These are phyloP conservation scores for Erodium trifolium DNA, from an alignment of 441 rosid species.

Conservation along the genomic window DNA sequence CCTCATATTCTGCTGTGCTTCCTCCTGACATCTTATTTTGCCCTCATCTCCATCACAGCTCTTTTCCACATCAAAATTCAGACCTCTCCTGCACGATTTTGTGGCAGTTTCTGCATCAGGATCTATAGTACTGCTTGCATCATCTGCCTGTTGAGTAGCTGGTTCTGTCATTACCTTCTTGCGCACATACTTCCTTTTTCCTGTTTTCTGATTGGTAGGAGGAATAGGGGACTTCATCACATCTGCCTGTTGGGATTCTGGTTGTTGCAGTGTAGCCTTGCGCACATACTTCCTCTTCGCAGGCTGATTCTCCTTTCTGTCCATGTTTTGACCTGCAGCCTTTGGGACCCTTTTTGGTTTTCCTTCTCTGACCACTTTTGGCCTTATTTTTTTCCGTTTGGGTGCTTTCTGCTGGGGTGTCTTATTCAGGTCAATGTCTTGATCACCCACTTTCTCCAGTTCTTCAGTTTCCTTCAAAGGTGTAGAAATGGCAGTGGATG, in stretches of 20 bases:
- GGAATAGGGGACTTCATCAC: not conserved
- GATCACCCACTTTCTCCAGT: constrained; percentile 19
- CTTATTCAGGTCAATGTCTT: constrained; percentile 37
- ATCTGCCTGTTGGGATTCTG: constrained; percentile 10
- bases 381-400: constrained; percentile 73
- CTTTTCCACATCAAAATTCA: constrained; percentile 51
- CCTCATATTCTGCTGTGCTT: constrained; percentile 18
- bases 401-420: constrained; percentile 68
- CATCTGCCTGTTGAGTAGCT: constrained; percentile 30
- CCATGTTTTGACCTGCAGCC: constrained; percentile 25
- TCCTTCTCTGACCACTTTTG: constrained; percentile 67
- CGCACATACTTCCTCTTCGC: constrained; percentile 22
- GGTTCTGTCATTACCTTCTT: constrained; percentile 39
- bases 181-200: constrained; percentile 58
- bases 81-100: constrained; percentile 50
- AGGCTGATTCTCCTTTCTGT: constrained; percentile 12
- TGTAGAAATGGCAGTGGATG: constrained; percentile 33
- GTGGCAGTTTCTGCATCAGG: constrained; percentile 21
- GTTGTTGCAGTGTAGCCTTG: constrained; percentile 17
- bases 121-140: constrained; percentile 17
- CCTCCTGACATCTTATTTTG: constrained; percentile 21
- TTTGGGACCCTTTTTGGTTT: constrained; percentile 35
- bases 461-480: constrained; percentile 31
- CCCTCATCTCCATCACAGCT: constrained; percentile 20
- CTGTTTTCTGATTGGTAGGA: constrained; percentile 25